Base-by-base conservation (phyloP, 108 stramenopile species). In the Nitzschia palea region DNA sequence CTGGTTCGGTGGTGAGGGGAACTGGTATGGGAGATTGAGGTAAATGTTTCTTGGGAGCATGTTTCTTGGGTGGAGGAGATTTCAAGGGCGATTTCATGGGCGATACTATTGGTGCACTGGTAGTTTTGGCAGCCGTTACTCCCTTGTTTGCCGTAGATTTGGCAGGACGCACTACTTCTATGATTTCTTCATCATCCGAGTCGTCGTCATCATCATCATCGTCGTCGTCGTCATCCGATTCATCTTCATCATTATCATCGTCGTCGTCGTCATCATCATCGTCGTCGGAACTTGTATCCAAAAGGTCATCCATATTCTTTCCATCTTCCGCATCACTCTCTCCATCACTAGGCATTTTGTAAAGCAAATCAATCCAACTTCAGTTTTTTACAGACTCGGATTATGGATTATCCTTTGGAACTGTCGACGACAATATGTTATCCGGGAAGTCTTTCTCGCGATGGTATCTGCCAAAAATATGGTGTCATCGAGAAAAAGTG, bases 191-290 rank as follows among this genome's bases (percentile, higher is more conserved):
- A 1, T 68, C 67, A 10, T 56, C 55, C 9, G 22, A 18, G 4
- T 56, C 55, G 3, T 57, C 67, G 27, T 78, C 69, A 9, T 31
- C 14, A 33, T 67, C 71, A 20, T 71, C 62, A 30, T 30, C 26
- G 9, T 47, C 35, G 3, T 40, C 34, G 20, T 63, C 44, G 26
- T 30, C 42, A 2, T 32, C 42, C 9, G 15, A 18, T 25, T 31
- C 9, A 8, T 23, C 44, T 36, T 63, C 31, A 29, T 53, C 45
- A 22, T 36, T 54, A 1, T 53, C 65, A 3, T 36, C 29, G 1
- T 63, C 62, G 5, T 18, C 29, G 1, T 28, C 26, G 14, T 48
- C 45, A 25, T 50, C 44, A n/a, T 48, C 45, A 4, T 63, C 62
- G 27, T 48, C 47, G 32, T 48, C 62, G 22, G 12, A 14, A 25